These are phyloP conservation scores for Kluyveromyces nonfermentans DNA, from an alignment of 805 yeast species.

Conservation along the genomic window DNA sequence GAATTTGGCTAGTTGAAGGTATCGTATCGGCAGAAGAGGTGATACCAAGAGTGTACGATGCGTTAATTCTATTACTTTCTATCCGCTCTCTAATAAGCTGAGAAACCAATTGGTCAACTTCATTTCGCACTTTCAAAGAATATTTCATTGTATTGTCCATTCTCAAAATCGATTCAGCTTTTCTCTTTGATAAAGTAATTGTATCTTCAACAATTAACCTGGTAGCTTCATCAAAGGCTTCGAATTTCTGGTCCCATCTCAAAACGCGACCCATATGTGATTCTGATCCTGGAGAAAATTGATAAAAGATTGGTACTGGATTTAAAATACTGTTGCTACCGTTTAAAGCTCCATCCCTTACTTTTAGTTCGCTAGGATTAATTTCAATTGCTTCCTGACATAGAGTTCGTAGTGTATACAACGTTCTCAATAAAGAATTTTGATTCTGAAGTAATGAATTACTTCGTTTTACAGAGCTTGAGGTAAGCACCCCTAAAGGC, in stretches of 20 bases:
- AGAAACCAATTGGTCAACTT: conserved; percentile 63
- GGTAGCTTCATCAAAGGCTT: conserved; percentile 47
- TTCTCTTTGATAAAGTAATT: conserved; percentile 45
- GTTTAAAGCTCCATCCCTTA: conserved; percentile 5
- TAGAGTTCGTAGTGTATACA: conserved; percentile 48
- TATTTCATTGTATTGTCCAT: conserved; percentile 66
- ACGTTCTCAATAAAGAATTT: conserved; percentile 54
- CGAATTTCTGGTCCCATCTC: conserved; percentile 24
- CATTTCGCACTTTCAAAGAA: conserved; percentile 66
- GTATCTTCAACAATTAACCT: conserved; percentile 59
- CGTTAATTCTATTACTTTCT: conserved; percentile 31
- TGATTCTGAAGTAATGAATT: conserved; percentile 31
- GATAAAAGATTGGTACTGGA: conserved; percentile 15
- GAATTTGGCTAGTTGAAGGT: neutral
- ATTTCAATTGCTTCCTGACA: conserved; percentile 68
- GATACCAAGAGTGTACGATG: conserved; percentile 7
- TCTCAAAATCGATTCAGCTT: conserved; percentile 61
- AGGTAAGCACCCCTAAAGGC: neutral
- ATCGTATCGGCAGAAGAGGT: neutral
- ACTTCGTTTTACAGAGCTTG: neutral
- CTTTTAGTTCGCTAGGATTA: conserved; percentile 56
- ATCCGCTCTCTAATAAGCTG: conserved; percentile 56
- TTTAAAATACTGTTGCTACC: conserved; percentile 9
- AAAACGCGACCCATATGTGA: conserved; percentile 40
- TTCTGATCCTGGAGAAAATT: conserved; percentile 53